A percentile compares a stretch with the other conserved stretches of the same genome.
phyloP scores from a whole-genome alignment of 2,329 filamentous ascomycete genomes.

The Alternaria consortialis region DNA sequence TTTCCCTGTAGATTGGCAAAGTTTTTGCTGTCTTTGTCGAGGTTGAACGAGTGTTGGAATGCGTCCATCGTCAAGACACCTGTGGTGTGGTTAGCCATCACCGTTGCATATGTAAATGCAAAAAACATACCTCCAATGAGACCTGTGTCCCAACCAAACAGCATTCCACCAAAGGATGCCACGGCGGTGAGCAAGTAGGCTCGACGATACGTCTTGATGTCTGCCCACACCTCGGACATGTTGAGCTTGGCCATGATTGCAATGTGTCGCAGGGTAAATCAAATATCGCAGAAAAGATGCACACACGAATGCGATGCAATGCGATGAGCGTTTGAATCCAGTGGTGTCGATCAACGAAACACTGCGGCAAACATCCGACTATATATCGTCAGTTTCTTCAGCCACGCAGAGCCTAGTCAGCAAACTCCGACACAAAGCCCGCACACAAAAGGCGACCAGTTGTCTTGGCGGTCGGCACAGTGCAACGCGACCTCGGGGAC shows the following conservation, averaged over 20 bases:
- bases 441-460: conserved; percentile 3
- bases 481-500: conserved; percentile 4
- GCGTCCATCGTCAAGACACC: conserved; percentile 56
- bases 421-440: conserved; percentile 13
- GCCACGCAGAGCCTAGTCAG: background rate
- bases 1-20: conserved; percentile 55
- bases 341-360: background rate
- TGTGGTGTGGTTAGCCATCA: conserved; percentile 1
- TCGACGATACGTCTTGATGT: conserved; percentile 52
- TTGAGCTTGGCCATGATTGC: conserved; percentile 45
- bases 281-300: background rate
- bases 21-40: conserved; percentile 42
- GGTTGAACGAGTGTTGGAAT: conserved; percentile 54
- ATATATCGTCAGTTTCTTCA: conserved; percentile 7
- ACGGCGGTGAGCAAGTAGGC: conserved; percentile 54
- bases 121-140: conserved; percentile 37
- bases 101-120: background rate
- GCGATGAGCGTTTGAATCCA: background rate
- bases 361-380: conserved; percentile 1
- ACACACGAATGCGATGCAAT: background rate
- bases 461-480: conserved; percentile 13
- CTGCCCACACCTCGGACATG: conserved; percentile 47
- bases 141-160: conserved; percentile 52
- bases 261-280: background rate
- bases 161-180: conserved; percentile 54